Base-by-base conservation (phyloP, 2,329 filamentous ascomycete genomes). In the Colletotrichum magnum region DNA sequence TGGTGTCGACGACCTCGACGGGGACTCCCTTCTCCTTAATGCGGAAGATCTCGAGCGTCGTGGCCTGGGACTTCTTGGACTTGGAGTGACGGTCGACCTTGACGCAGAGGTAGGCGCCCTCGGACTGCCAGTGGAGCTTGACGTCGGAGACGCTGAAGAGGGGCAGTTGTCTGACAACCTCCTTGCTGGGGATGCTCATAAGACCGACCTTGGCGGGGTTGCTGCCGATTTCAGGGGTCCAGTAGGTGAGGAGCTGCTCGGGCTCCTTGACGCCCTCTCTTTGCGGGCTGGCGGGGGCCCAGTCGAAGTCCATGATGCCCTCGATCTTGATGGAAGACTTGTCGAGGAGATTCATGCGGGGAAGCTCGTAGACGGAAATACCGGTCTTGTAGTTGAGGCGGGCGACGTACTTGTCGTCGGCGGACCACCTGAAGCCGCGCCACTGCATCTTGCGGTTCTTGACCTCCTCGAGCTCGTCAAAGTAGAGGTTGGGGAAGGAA, bases 1-100 rank as follows among this genome's bases (percentile, higher is more conserved):
- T 93, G 62, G 92, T 94, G 82, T 99, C 96, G 59, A 99, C 94
- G 65, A 98, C 96, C 82, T 99, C 96, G 63, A 99, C 95, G 1
- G 96, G 96, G 2, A 99, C 96, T 74, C 96, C 95, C 89, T 99
- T 99, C 83, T 99, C 96, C 80, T 90, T 92, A 75, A 99, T 90
- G 70, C 96, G 94, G 92, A 99, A 99, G 79, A 99, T 98, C 81
- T 99, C 96, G 43, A 99, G 89, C 74, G 97, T 98, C 39, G 96
- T 99, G 71, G 95, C 95, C 76, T 97, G 90, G 3, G 94, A 97
- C 85, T 98, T 99, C 88, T 98, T 98, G 66, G 95, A 98, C 85
- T 99, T 99, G 81, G 94, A 97, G 87, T 99, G 96, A 73, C 96
- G 90, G 82, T 99, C 96, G 67, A 99, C 96, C 89, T 99, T 99